Evolutionary conservation across 2,329 filamentous ascomycete genomes (phyloP).

Genomic region (Zymoseptoria passerinii): DNA sequence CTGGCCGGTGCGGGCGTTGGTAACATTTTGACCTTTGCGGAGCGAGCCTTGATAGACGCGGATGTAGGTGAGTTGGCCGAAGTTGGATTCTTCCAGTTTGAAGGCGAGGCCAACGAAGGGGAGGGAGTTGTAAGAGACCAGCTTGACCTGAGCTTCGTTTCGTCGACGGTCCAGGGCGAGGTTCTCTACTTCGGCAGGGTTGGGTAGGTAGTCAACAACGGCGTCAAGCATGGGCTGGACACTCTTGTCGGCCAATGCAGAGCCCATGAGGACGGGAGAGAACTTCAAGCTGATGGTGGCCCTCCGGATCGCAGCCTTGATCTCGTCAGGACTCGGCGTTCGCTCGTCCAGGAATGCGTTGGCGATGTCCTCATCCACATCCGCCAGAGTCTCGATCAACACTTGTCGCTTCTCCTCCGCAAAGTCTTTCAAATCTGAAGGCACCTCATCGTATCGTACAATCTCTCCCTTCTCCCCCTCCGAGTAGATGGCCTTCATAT

Average conservation of each 20-base stretch:
- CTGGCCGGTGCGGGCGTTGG: constrained; percentile 89
- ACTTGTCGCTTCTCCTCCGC: constrained; percentile 74
- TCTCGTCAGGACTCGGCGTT: constrained; percentile 69
- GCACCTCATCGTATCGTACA: constrained; percentile 72
- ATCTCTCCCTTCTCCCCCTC: constrained; percentile 71
- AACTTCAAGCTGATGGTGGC: constrained; percentile 87
- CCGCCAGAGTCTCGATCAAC: constrained; percentile 88
- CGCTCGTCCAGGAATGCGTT: constrained; percentile 87
- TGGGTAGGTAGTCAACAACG: constrained; percentile 91
- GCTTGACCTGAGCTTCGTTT: constrained; percentile 69
- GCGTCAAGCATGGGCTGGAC: constrained; percentile 96
- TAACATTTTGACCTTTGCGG: constrained; percentile 80
- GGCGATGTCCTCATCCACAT: constrained; percentile 96
- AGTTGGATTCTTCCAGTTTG: constrained; percentile 98
- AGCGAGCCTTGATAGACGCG: constrained; percentile 93
- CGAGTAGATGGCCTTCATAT: constrained; percentile 90
- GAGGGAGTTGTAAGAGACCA: constrained; percentile 85
- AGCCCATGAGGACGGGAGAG: constrained; percentile 92
- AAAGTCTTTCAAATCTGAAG: constrained; percentile 65
- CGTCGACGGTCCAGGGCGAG: constrained; percentile 76
- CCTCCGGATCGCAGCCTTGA: constrained; percentile 85
- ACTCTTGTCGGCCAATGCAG: constrained; percentile 86
- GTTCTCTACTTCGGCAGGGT: constrained; percentile 83
- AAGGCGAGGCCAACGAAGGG: constrained; percentile 95
- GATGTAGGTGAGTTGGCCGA: constrained; percentile 95